Base-by-base conservation (phyloP, 1,284 basidiomycete genomes). In the Heliocybe sulcata region DNA sequence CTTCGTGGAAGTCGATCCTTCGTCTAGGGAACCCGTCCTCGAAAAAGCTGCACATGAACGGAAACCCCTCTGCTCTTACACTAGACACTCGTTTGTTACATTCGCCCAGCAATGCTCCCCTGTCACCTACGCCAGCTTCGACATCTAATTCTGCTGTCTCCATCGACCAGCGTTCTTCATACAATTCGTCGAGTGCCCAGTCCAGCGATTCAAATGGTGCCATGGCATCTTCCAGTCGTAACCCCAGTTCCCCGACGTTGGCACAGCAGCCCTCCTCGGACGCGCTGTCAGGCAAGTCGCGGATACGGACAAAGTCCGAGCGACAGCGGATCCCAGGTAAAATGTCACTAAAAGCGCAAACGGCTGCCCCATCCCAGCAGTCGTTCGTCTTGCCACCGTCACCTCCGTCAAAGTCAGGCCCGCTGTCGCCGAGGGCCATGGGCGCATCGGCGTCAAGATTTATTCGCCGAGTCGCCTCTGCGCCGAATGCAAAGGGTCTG, bases 401-500 rank as follows among this genome's bases (percentile, higher is more conserved):
- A 38, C 63, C 45, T 67, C 70, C 48, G 68, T 72, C 69, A 58
- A 68, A 69, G 65, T 63, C 64, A 66, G 62, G 72, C 59, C 64
- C 76, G 19, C 70, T 87, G 31, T 84, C 81, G 8, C 82, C 87
- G 35, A 85, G 80, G 64, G 75, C 78, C 16, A 77, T 89, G 68
- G 74, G 82, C 48, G 82, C 83, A 16, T 82, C 83, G 1, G 88
- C 91, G 8, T 80, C 87, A 51, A 84, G 93, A 27, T 94, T 97
- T 70, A 84, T 99, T 38, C 86, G 96, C 52, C 85, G 96, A 38
- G 96, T 98, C 47, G 94, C 95, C 1, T 97, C 94, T 22, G 95
- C 95, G 1, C 96, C 96, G 1, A 98, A 98, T 68, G 88, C 94
- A 50, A 99, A 98, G 69, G 89, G 88, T 45, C 76, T 98, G 20